Evolutionary conservation across 495 filamentous ascomycete species (phyloP), one percentile per base, ranked within the genome.

Genomic region (Aspergillus indologenus): DNA sequence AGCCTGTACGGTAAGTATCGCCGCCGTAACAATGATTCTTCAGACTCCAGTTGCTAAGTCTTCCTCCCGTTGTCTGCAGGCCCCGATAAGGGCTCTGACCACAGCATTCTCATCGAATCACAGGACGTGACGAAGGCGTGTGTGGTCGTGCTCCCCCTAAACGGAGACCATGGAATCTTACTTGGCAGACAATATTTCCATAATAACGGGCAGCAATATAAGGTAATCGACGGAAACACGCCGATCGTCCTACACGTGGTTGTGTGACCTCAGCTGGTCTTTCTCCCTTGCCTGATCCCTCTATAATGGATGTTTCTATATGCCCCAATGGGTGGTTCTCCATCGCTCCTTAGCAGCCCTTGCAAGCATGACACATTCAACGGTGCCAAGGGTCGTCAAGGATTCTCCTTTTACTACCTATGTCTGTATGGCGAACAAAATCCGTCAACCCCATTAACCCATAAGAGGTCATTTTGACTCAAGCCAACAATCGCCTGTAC

Each of bases 11-110:
- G 34, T 40, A 40, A 40, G 2, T 7, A 4, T 40, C 34, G 34
- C 34, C 6, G 12, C 34, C 34, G 34, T 40, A 40, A 6, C 34
- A 40, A 40, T 6, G 6, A 40, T 40, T 40, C 48, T 29, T 29
- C 48, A 29, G 48, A 12, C n/a, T 50, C 48, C 23, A 20, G 12
- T 18, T 50, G 48, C 48, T 51, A 31, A 51, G 48, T 51, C 48
- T 51, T 51, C 48, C 48, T 51, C 48, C 48, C 48, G 48, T 51
- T 24, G 48, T 31, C 48, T 51, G 48, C 48, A 51, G 48, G 29
- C 15, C 26, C 34, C 24, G 48, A n/a, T 51, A 26, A 51, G 48
- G 48, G 23, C 48, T n/a, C 48, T 21, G 23, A 51, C 17, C 22
- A 51, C 29, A n/a, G 23, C 48, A n/a, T n/a, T 18, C 15, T 15